Evolutionary conservation across 2,329 filamentous ascomycete genomes (phyloP), one percentile per base, ranked within the genome.

Genomic region (Hymenoscyphus infarciens): DNA sequence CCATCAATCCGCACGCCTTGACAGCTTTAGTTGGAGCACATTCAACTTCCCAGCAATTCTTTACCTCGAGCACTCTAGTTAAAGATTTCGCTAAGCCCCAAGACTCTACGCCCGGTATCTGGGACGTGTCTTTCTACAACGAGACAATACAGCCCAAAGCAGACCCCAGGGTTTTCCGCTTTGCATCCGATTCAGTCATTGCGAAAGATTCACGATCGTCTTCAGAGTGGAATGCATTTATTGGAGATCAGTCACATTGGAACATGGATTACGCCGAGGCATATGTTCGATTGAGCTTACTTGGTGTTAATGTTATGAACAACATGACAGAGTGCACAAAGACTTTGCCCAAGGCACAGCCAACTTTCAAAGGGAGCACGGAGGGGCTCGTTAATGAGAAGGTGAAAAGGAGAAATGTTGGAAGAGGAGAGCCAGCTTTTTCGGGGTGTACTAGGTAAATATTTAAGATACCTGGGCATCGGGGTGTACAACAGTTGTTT

Each of bases 261-360:
- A 76, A 79, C 64, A n/a, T 31, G 77, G 81, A 80, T 54, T 85
- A 82, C 61, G 77, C 82, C 1, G 75, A 76, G 39, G 82, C 80
- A 13, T 85, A 85, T 67, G 76, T 83, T 54, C 80, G 82, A 25
- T 75, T 86, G 42, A 82, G 79, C 35, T 73, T 85, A 2, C 78
- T 86, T 11, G 83, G 83, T 2, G 82, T 85, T 15, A 77, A 81
- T 68, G 83, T 84, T 68, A 81, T 85, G 71, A 84, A 85, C 71
- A 71, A 75, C 25, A 73, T 85, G 53, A 81, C 78, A 16, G 82
- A 85, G 66, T 85, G 83, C 76, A 82, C 81, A 10, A 78, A 80
- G 67, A 81, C 81, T 2, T 72, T 85, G 10, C 82, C 79, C 5
- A 64, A 75, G 0, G 68, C 70, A 22, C n/a, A 52, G 19, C 45